Conservation (phyloP, 495 filamentous ascomycete genomes). For the Elaphomyces granulatus region DNA sequence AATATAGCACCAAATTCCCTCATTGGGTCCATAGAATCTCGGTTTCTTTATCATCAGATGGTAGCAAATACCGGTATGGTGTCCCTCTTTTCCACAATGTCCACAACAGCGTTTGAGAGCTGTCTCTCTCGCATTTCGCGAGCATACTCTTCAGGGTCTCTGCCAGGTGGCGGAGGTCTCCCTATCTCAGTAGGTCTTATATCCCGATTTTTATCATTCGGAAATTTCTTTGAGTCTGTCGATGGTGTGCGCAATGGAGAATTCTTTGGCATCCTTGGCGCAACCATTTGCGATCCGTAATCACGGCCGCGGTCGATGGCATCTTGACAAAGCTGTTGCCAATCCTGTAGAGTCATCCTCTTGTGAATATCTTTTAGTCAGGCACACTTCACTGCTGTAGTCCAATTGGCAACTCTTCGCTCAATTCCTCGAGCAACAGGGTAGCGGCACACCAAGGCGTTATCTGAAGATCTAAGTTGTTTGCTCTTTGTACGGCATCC, state of each 20-base stretch:
- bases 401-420: background rate
- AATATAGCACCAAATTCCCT: background rate
- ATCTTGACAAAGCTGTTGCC: background rate
- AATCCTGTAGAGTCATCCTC: background rate
- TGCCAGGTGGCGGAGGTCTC: background rate
- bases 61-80: background rate
- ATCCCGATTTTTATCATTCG: background rate
- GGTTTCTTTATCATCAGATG: background rate
- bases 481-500: background rate
- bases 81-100: background rate
- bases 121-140: background rate
- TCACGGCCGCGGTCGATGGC: background rate
- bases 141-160: background rate
- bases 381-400: background rate
- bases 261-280: background rate
- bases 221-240: background rate
- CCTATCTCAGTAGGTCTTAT: background rate
- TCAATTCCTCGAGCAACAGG: background rate
- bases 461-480: background rate
- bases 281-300: background rate
- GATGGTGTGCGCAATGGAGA: background rate
- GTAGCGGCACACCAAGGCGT: background rate
- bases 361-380: background rate
- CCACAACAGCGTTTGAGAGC: background rate
- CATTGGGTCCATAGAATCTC: background rate